These are phyloP conservation scores for Suillus decipiens DNA, from an alignment of 768 basidiomycete genomes.

Conservation along the genomic window DNA sequence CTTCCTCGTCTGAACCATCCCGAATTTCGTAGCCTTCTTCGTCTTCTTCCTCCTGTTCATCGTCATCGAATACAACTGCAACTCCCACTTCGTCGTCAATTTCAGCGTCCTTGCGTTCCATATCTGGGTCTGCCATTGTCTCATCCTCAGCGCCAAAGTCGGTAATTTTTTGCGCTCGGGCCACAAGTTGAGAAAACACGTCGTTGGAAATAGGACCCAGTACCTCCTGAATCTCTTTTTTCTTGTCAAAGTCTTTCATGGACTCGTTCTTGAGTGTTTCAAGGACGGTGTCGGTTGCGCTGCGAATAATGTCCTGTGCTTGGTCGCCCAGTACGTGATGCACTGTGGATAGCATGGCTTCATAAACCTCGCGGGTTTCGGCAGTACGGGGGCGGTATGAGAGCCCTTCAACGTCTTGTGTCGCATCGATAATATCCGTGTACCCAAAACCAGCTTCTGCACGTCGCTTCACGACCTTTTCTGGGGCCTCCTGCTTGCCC, in stretches of 20 bases:
- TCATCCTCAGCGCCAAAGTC: constrained; percentile 93
- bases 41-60: constrained; percentile 93
- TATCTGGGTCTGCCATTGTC: constrained; percentile 72
- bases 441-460: constrained; percentile 75
- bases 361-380: constrained; percentile 93
- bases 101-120: constrained; percentile 80
- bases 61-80: constrained; percentile 96
- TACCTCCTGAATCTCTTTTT: constrained; percentile 86
- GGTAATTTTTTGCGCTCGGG: constrained; percentile 90
- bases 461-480: constrained; percentile 61
- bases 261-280: constrained; percentile 87
- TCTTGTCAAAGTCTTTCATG: constrained; percentile 96
- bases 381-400: constrained; percentile 91
- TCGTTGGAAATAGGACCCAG: constrained; percentile 69
- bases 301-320: constrained; percentile 93
- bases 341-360: constrained; percentile 82
- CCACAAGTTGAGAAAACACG: constrained; percentile 79
- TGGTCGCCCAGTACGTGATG: constrained; percentile 90
- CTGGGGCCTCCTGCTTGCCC: constrained; percentile 50
- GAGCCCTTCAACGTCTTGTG: constrained; percentile 90
- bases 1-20: constrained; percentile 79
- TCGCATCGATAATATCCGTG: constrained; percentile 91
- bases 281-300: constrained; percentile 90
- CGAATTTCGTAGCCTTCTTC: constrained; percentile 86
- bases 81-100: constrained; percentile 98